Base-by-base conservation (phyloP, 345 rosid genomes). In the Ailanthus altissimus region DNA sequence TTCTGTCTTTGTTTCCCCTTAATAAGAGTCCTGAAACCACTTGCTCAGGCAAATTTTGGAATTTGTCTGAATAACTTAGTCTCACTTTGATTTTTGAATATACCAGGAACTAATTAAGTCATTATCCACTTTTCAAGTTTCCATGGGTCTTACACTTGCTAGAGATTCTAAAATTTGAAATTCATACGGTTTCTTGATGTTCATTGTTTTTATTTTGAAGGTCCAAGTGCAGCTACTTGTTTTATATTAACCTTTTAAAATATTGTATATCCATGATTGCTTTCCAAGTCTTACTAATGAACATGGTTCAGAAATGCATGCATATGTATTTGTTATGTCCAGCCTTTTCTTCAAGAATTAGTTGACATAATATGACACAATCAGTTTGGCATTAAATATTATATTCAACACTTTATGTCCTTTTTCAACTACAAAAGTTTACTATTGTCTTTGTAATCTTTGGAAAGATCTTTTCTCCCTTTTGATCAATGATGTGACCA, bases 371-470 rank as follows among this genome's bases (percentile, higher is more conserved):
- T 50, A 21, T 13, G 13, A 21, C 50, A 51, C 62, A 21, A 62
- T 51, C 16, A 8, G 36, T 74, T 50, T 63, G 21, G 23, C 26
- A 2, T 36, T 13, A 38, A 42, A 47, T 75, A 15, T n/a, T 63
- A 49, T 12, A n/a, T 75, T 15, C 38, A 8, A 38, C 4, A 3
- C 38, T 38, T 75, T 23, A 23, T 13, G 8, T 64, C 26, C 6
- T 61, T 7, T 51, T 51, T 36, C 61, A 21, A 64, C 62, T 64
- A 28, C 70, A 32, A 77, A 60, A 49, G n/a, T 36, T 72, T 28
- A 14, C 50, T 1, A 6, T 53, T 62, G 32, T 14, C 10, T 21
- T 13, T 50, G 14, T 58, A 23, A 16, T 62, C 16, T 61, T 51
- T 43, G 54, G 46, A 71, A 21, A 23, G n/a, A 42, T 9, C 7